Base-by-base conservation (phyloP, 345 rosid genomes). In the Jatropha curcas region DNA sequence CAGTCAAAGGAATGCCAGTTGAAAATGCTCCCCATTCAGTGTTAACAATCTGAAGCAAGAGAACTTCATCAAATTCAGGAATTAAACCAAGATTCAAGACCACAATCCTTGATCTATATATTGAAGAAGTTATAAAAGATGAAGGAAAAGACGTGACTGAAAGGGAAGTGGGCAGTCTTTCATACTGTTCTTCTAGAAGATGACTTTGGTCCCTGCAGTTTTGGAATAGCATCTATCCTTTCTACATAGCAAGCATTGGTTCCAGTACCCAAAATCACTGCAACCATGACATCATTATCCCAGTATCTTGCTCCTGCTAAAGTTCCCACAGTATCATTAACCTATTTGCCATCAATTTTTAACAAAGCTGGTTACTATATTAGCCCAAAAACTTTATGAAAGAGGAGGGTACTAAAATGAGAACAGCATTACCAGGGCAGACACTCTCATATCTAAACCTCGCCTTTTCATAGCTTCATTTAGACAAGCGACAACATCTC, bases 161-260 rank as follows among this genome's bases (percentile, higher is more conserved):
- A 9, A 60, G 37, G 28, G 50, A 24, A 37, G 28, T 24, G 19
- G 31, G 17, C 22, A 31, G 8, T 37, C 24, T 70, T 27, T 64
- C 77, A 56, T 79, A 91, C 98, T 80, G 81, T 91, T 77, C 56
- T 77, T 64, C 90, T 86, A 37, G 84, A 81, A 71, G 74, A 46
- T 72, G 87, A 78, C 62, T 75, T 71, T 0, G 72, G 65, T 41
- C 79, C 83, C 8, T 68, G 80, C 25, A 91, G 68, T 83, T 90
- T 93, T 39, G 87, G 96, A 83, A 89, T 93, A 51, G 83, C 80
- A 75, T 85, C 76, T 52, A 77, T 82, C 68, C 85, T 82, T 60
- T 93, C 97, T 46, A 93, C 90, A 76, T 93, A 93, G 84, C 97
- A 91, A 79, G 97, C 98, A 70, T 93, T 89, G 22, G 98, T 93